Evolutionary conservation across 495 filamentous ascomycete species (phyloP), one percentile per base, ranked within the genome.

Genomic region (Amniculicola lignicola): DNA sequence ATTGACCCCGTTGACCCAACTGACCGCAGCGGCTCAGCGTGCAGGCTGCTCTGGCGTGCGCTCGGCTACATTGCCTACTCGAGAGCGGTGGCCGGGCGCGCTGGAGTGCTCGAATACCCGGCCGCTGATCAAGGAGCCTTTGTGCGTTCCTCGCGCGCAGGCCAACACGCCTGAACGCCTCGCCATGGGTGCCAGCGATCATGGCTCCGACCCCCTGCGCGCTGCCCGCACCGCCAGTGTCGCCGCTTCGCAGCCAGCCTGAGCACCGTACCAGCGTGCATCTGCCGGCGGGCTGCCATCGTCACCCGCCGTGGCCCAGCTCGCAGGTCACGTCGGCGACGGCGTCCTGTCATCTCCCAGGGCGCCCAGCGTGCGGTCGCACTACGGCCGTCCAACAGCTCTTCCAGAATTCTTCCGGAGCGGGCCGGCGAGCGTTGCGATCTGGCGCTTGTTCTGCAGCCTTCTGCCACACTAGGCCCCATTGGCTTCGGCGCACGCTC

Each of bases 361-460:
- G n/a, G n/a, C n/a, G n/a, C 22, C 21, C 43, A 47, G 36, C 53
- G n/a, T 19, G 41, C 51, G 37, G 51, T 35, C 47, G 51, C 38
- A 24, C 50, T 42, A 31, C 47, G 3, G 37, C 37, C 3, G 18
- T n/a, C n/a, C 35, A 7, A 11, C 25, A 21, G 48, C 39, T 47
- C 54, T 65, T 65, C 62, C 47, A 61, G 62, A 65, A 53, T 53
- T 61, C 46, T 58, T 28, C 62, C 62, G 62, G 62, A 44, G 57
- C 62, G 62, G 57, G 62, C 62, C 62, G 62, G 58, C 41, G 48
- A 61, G 54, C 61, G 46, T 39, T 44, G 40, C 56, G 61, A 59
- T 63, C 50, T 41, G 25, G 28, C 41, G 49, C 42, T 62, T 46
- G 42, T 43, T 56, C 51, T 39, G 41, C 42, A 23, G 39, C 37